Evolutionary conservation across 768 basidiomycete genomes (phyloP).

Genomic region (Lactarius vividus): DNA sequence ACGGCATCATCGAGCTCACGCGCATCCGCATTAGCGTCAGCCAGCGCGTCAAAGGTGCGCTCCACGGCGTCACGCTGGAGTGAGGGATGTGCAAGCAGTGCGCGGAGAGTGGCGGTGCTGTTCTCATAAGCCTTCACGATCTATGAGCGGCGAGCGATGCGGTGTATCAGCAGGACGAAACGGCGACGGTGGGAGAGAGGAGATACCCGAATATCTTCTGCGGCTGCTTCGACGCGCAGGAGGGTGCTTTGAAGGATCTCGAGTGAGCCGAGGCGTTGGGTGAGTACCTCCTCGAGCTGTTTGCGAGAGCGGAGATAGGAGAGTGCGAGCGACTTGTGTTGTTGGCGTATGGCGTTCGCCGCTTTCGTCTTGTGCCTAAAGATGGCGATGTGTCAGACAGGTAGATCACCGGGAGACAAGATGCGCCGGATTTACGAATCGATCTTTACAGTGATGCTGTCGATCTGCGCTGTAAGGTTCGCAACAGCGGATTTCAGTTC

Average conservation of each 20-base stretch:
- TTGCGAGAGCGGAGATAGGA: constrained; percentile 79
- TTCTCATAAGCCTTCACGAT: constrained; percentile 85
- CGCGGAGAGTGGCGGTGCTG: constrained; percentile 72
- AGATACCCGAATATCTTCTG: constrained; percentile 78
- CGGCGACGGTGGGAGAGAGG: neutral
- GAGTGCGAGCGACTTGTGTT: constrained; percentile 72
- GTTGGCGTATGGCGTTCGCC: constrained; percentile 58
- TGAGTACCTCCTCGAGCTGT: constrained; percentile 71
- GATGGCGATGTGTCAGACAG: neutral
- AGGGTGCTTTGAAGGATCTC: constrained; percentile 75
- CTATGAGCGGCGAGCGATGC: constrained; percentile 38
- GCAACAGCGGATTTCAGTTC: constrained; percentile 71
- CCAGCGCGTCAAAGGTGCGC: constrained; percentile 83
- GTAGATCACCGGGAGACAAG: neutral
- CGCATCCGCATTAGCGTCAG: constrained; percentile 79
- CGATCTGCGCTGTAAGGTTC: constrained; percentile 67
- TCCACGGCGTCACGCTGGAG: constrained; percentile 78
- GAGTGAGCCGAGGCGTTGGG: constrained; percentile 70
- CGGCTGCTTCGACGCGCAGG: constrained; percentile 82
- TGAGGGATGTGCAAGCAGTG: constrained; percentile 76
- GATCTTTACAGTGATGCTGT: constrained; percentile 65
- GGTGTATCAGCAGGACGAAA: neutral
- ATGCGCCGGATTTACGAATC: constrained; percentile 52
- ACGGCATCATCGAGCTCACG: constrained; percentile 81
- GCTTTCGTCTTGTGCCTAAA: constrained; percentile 67